Evolutionary conservation across 345 rosid genomes (phyloP).

Genomic region (Nephelium lappaceum): DNA sequence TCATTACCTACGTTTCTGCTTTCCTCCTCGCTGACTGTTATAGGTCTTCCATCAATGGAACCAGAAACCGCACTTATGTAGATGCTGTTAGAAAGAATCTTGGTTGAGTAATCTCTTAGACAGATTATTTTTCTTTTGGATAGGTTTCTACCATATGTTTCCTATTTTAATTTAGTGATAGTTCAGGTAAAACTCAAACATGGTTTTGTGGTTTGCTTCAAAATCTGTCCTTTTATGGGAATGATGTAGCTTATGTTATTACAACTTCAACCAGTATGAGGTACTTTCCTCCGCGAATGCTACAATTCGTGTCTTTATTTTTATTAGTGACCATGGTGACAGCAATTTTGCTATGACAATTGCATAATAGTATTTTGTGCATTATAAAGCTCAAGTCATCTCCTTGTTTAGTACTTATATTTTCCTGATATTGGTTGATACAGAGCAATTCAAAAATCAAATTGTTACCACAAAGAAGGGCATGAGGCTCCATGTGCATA

Average conservation of each 20-base stretch:
- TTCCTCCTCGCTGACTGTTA: constrained; percentile 62
- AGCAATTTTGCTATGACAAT: neutral
- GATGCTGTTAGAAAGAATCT: constrained; percentile 49
- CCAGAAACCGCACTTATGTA: constrained; percentile 41
- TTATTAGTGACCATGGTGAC: neutral
- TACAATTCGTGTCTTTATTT: neutral
- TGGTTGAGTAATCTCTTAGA: constrained; percentile 31
- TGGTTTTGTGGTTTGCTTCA: constrained; percentile 67
- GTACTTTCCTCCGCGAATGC: constrained; percentile 34
- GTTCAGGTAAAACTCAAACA: constrained; percentile 51
- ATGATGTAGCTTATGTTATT: constrained; percentile 62
- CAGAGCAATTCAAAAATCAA: constrained; percentile 53
- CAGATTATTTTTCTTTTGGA: neutral
- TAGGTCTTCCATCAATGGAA: constrained; percentile 46
- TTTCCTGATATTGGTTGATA: neutral
- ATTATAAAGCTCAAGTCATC: neutral
- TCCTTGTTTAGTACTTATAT: neutral
- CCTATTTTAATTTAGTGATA: constrained; percentile 26
- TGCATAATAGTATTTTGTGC: neutral
- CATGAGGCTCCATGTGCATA: constrained; percentile 42
- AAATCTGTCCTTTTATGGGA: constrained; percentile 48
- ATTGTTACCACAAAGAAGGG: constrained; percentile 60
- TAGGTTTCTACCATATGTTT: neutral
- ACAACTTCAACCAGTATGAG: constrained; percentile 66
- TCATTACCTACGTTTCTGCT: constrained; percentile 49